Evolutionary conservation across 306 rosid species (phyloP).

Genomic region (Arachis stenosperma): DNA sequence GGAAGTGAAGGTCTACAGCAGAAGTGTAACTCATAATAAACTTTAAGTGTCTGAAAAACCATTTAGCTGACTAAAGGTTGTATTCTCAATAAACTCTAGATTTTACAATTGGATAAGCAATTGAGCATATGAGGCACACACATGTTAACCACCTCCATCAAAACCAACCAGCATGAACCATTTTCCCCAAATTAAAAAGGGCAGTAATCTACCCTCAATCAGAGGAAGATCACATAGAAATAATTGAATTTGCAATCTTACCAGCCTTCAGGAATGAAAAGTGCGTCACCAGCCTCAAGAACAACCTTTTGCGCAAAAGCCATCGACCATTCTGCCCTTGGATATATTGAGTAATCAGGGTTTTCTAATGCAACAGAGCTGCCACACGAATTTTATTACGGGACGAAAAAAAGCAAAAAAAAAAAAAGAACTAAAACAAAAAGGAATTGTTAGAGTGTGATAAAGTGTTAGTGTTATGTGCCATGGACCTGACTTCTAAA

Average conservation of each 20-base stretch:
- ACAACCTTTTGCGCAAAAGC: slow-evolving; percentile 67
- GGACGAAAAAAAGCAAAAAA: slow-evolving; percentile 16
- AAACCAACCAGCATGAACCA: slow-evolving; percentile 26
- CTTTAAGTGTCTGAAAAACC: slow-evolving; percentile 1
- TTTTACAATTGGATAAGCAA: slow-evolving; percentile 21
- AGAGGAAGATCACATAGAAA: slow-evolving; percentile 35
- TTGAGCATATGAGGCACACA: slow-evolving; percentile 7
- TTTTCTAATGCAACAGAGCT: slow-evolving; percentile 79
- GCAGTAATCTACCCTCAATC: slow-evolving; percentile 24
- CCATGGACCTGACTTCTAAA: background rate
- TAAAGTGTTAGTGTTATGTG: background rate
- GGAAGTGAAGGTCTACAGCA: background rate
- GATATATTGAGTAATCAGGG: slow-evolving; percentile 71
- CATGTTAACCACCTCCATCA: slow-evolving; percentile 24
- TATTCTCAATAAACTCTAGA: background rate
- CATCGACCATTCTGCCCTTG: slow-evolving; percentile 72
- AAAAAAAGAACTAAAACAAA: slow-evolving; percentile 27
- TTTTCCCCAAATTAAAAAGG: slow-evolving; percentile 25
- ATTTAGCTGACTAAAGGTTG: background rate
- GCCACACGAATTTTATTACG: slow-evolving; percentile 42
- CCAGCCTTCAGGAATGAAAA: slow-evolving; percentile 99
- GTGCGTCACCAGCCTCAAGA: slow-evolving; percentile 89
- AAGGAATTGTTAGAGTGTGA: slow-evolving; percentile 28
- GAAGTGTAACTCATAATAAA: slow-evolving; percentile 22
- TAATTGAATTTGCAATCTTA: slow-evolving; percentile 46